A percentile compares a stretch with the other conserved stretches of the same genome.
phyloP scores from a whole-genome alignment of 2,329 filamentous ascomycete genomes.

The Xylariaceae sp. region DNA sequence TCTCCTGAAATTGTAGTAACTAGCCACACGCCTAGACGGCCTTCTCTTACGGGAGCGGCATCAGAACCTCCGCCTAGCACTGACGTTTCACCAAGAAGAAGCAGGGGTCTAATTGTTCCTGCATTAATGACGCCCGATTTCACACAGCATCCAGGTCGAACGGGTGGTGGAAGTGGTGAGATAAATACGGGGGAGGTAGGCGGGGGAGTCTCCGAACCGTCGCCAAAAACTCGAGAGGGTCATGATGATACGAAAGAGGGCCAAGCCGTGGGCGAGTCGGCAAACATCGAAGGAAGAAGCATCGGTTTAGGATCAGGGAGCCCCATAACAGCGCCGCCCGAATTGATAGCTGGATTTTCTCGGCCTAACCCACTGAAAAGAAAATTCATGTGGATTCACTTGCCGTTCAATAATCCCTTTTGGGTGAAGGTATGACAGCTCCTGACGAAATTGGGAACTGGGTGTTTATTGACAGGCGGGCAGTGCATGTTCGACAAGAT shows the following conservation, averaged over 20 bases:
- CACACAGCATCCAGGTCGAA: slow-evolving; percentile 30
- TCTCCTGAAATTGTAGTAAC: slow-evolving; percentile 41
- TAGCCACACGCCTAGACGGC: slow-evolving; percentile 27
- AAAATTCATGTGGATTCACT: slow-evolving; percentile 56
- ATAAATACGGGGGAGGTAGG: slow-evolving; percentile 21
- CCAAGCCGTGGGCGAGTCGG: neutral
- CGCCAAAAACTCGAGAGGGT: slow-evolving; percentile 19
- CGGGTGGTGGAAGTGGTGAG: slow-evolving; percentile 23
- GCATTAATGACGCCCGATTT: slow-evolving; percentile 29
- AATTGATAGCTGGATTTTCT: slow-evolving; percentile 39
- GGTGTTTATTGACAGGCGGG: slow-evolving; percentile 25
- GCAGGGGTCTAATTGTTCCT: slow-evolving; percentile 35
- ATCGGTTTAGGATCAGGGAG: slow-evolving; percentile 1
- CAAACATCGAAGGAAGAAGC: slow-evolving; percentile 8
- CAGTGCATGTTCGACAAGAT: slow-evolving; percentile 40
- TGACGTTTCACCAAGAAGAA: slow-evolving; percentile 16
- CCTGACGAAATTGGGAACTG: slow-evolving; percentile 4
- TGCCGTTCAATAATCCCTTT: slow-evolving; percentile 53
- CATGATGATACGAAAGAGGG: neutral
- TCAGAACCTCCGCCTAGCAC: slow-evolving; percentile 22
- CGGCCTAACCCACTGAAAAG: slow-evolving; percentile 38
- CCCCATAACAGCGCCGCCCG: slow-evolving; percentile 25
- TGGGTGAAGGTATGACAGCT: slow-evolving; percentile 50
- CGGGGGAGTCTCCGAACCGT: slow-evolving; percentile 34
- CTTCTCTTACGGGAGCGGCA: slow-evolving; percentile 25